Evolutionary conservation across 768 basidiomycete genomes (phyloP).

Genomic region (Daedaleopsis sinensis): DNA sequence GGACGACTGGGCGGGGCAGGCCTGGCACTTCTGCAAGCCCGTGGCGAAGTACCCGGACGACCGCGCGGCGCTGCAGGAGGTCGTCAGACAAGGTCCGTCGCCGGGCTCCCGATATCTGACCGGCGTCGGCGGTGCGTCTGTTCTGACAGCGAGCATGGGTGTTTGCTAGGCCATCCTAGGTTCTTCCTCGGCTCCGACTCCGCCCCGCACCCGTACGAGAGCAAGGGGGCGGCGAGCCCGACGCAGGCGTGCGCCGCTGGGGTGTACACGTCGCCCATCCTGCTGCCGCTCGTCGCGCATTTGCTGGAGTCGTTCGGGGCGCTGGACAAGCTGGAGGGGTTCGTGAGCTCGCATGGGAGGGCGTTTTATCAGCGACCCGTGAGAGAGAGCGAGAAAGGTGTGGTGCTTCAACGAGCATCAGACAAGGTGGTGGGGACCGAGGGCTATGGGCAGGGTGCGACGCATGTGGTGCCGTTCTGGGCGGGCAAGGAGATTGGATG

Average conservation of each 20-base stretch:
- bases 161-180: slow-evolving; percentile 72
- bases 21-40: slow-evolving; percentile 97
- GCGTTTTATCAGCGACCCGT: slow-evolving; percentile 64
- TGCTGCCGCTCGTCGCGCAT: slow-evolving; percentile 89
- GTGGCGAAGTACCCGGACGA: slow-evolving; percentile 97
- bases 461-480: slow-evolving; percentile 82
- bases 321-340: slow-evolving; percentile 77
- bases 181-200: slow-evolving; percentile 99
- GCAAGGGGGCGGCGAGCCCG: slow-evolving; percentile 73
- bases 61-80: slow-evolving; percentile 75
- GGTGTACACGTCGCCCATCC: slow-evolving; percentile 91
- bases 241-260: slow-evolving; percentile 87
- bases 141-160: background rate
- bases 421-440: slow-evolving; percentile 44
- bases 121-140: slow-evolving; percentile 3
- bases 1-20: slow-evolving; percentile 95
- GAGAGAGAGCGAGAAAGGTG: slow-evolving; percentile 34
- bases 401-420: slow-evolving; percentile 48
- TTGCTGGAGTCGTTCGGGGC: slow-evolving; percentile 88
- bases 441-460: slow-evolving; percentile 42
- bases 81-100: slow-evolving; percentile 70
- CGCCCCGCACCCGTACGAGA: slow-evolving; percentile 81
- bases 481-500: slow-evolving; percentile 80
- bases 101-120: slow-evolving; percentile 6
- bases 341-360: slow-evolving; percentile 79